These are phyloP conservation scores for Brassica nigra DNA, from an alignment of 345 rosid genomes.

Conservation along the genomic window DNA sequence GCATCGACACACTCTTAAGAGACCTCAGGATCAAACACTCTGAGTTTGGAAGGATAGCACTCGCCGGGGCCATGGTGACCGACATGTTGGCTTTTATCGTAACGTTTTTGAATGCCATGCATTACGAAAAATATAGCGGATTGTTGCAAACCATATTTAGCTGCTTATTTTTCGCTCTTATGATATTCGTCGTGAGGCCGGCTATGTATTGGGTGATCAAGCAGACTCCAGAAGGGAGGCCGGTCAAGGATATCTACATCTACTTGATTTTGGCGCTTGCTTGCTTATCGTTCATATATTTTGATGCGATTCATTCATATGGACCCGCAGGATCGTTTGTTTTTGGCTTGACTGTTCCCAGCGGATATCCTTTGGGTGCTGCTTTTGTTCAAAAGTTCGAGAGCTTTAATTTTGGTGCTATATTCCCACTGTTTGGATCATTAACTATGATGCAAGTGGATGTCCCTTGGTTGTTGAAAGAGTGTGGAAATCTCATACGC, in stretches of 20 bases:
- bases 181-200: constrained; percentile 17
- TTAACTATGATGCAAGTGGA: constrained; percentile 30
- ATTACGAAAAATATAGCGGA: not conserved
- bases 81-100: constrained; percentile 32
- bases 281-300: constrained; percentile 12
- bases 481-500: not conserved
- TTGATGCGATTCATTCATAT: not conserved
- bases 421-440: constrained; percentile 39
- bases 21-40: constrained; percentile 56
- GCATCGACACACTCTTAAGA: constrained; percentile 47
- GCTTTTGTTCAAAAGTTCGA: constrained; percentile 49
- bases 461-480: not conserved
- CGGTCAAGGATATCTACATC: constrained; percentile 35
- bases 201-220: constrained; percentile 41
- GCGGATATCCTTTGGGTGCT: constrained; percentile 54
- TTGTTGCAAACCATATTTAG: not conserved
- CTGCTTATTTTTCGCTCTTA: not conserved
- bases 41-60: constrained; percentile 53
- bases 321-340: constrained; percentile 43
- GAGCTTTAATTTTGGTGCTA: constrained; percentile 32
- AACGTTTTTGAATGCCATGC: constrained; percentile 12
- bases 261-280: constrained; percentile 37
- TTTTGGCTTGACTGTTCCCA: constrained; percentile 46
- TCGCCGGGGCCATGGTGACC: constrained; percentile 44
- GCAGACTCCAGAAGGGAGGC: constrained; percentile 45